Evolutionary conservation across 768 basidiomycete genomes (phyloP).

Genomic region (Kwoniella bestiolae): DNA sequence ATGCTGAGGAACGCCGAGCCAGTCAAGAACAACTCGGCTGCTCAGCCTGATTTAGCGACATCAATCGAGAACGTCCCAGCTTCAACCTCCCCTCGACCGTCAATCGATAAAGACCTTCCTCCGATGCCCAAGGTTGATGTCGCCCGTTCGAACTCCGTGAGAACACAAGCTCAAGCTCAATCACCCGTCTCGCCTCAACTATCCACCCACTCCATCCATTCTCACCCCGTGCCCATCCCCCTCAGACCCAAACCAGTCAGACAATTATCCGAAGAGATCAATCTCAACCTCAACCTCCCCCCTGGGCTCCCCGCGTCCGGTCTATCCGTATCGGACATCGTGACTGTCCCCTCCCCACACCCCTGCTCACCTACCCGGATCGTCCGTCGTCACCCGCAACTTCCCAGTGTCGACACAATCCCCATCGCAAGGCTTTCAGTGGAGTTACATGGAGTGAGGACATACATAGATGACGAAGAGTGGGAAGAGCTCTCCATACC

Average conservation of each 20-base stretch:
- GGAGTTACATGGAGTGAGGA: constrained; percentile 40
- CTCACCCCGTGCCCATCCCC: constrained; percentile 10
- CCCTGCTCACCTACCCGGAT: constrained; percentile 29
- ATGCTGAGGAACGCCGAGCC: not conserved
- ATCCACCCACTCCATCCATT: not conserved
- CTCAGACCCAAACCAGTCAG: constrained; percentile 11
- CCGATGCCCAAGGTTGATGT: too few relatives aligned
- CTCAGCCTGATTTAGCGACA: not conserved
- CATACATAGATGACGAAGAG: constrained; percentile 48
- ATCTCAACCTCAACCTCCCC: constrained; percentile 24
- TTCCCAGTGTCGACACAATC: constrained; percentile 30
- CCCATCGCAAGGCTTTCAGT: constrained; percentile 37
- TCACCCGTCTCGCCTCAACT: constrained; percentile 6
- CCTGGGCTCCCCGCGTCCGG: constrained; percentile 40
- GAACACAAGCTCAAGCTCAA: not conserved
- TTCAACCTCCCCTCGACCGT: not conserved
- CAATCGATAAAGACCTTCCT: not conserved
- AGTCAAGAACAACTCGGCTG: not conserved
- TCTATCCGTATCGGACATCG: constrained; percentile 42
- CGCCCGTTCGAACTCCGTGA: not conserved
- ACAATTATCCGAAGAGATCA: constrained; percentile 11
- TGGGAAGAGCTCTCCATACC: constrained; percentile 43
- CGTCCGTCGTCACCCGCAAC: constrained; percentile 33
- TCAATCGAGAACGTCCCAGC: not conserved
- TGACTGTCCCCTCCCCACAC: constrained; percentile 38